phyloP scores from a whole-genome alignment of 805 yeast genomes.

The Teunomyces gatunensis region DNA sequence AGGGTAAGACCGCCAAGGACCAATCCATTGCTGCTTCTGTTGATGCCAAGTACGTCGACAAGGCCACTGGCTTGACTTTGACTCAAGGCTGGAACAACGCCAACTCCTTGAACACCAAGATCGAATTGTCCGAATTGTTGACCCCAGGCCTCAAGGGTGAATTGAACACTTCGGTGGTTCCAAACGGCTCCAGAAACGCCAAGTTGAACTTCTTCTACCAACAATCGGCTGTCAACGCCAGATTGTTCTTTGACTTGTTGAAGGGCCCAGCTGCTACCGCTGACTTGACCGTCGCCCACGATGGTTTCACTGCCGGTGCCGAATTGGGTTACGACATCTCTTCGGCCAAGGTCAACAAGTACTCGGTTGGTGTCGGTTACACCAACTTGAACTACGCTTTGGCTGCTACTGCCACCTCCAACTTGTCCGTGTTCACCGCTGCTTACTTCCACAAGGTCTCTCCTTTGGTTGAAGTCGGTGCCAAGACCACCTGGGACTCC shows the following conservation, averaged over 20 bases:
- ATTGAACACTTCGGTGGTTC: constrained; percentile 81
- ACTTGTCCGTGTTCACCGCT: constrained; percentile 86
- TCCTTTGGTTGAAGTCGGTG: constrained; percentile 92
- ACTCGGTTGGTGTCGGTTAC: constrained; percentile 93
- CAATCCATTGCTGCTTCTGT: constrained; percentile 82
- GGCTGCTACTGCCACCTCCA: constrained; percentile 79
- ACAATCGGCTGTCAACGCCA: constrained; percentile 90
- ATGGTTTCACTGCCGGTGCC: constrained; percentile 95
- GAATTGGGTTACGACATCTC: constrained; percentile 96
- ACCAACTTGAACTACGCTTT: constrained; percentile 82
- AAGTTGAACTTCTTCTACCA: constrained; percentile 86
- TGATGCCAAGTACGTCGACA: constrained; percentile 91
- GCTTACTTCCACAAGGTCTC: constrained; percentile 96
- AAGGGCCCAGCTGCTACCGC: constrained; percentile 96
- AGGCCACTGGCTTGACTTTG: constrained; percentile 84
- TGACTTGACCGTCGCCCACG: constrained; percentile 92
- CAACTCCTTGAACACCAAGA: constrained; percentile 86
- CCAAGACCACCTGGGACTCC: constrained; percentile 95
- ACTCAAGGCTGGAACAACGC: constrained; percentile 98
- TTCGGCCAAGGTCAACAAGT: constrained; percentile 88
- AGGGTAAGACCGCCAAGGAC: constrained; percentile 82
- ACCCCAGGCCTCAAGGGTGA: constrained; percentile 95
- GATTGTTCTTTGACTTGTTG: constrained; percentile 91
- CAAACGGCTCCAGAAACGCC: constrained; percentile 81
- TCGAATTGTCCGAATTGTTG: constrained; percentile 86